These are phyloP conservation scores for Albugo laibachii DNA, from an alignment of 352 stramenopile species.

Conservation along the genomic window DNA sequence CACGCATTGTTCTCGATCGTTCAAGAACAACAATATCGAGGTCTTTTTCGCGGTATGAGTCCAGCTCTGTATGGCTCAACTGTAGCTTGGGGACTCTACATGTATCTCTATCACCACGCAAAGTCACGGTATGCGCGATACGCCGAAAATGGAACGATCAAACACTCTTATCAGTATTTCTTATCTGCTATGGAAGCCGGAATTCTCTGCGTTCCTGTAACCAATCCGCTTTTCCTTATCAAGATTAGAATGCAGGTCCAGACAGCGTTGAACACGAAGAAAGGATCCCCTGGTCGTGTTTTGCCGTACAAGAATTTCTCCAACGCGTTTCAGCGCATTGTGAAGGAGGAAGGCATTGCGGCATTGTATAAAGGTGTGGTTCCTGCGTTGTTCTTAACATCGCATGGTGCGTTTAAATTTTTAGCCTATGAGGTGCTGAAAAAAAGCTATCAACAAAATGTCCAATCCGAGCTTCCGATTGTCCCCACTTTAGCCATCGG, in stretches of 20 bases:
- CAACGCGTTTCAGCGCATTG: slow-evolving; percentile 88
- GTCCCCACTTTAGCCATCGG: slow-evolving; percentile 58
- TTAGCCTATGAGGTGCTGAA: slow-evolving; percentile 68
- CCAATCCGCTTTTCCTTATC: slow-evolving; percentile 97
- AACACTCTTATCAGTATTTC: slow-evolving; percentile 70
- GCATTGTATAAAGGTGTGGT: slow-evolving; percentile 93
- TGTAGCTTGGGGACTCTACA: slow-evolving; percentile 95
- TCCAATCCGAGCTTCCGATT: slow-evolving; percentile 41
- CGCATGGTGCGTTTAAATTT: slow-evolving; percentile 93
- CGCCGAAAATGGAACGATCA: slow-evolving; percentile 29
- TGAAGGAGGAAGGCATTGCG: slow-evolving; percentile 84
- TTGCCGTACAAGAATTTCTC: slow-evolving; percentile 44
- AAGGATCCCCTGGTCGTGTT: slow-evolving; percentile 19
- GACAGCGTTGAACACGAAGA: slow-evolving; percentile 25
- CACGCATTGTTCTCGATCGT: slow-evolving; percentile 62
- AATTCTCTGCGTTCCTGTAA: slow-evolving; percentile 87
- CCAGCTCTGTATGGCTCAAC: slow-evolving; percentile 91
- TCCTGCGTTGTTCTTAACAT: slow-evolving; percentile 89
- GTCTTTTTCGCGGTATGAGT: slow-evolving; percentile 87
- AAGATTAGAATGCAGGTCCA: slow-evolving; percentile 94
- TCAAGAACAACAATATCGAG: slow-evolving; percentile 67
- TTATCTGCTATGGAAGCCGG: slow-evolving; percentile 61
- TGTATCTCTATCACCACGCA: slow-evolving; percentile 94
- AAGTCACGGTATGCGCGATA: slow-evolving; percentile 75
- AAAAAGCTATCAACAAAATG: slow-evolving; percentile 30